These are phyloP conservation scores for Malus sieversii DNA, from an alignment of 306 rosid genomes.

Conservation along the genomic window DNA sequence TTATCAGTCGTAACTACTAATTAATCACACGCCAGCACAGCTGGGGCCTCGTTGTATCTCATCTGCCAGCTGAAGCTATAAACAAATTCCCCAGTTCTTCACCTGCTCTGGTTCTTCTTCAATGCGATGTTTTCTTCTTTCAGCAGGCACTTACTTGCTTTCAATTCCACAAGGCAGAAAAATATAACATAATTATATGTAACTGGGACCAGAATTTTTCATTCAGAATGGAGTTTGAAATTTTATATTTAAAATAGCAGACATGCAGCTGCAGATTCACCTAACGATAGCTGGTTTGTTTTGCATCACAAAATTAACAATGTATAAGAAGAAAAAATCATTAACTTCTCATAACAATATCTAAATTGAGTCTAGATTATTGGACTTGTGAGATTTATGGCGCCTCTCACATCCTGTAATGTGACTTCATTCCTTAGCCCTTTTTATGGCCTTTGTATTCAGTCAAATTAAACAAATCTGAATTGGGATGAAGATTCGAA, in stretches of 20 bases:
- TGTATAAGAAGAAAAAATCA: too few species aligned
- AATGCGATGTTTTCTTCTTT: too few species aligned
- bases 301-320: not conserved
- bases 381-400: not conserved
- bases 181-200: too few species aligned
- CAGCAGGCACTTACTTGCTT: too few species aligned
- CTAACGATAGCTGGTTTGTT: not conserved
- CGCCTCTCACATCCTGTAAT: not conserved
- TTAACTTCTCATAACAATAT: too few species aligned
- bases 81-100: too few species aligned
- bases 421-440: not conserved
- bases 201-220: not conserved
- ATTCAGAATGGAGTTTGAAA: too few species aligned
- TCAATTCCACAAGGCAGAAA: too few species aligned
- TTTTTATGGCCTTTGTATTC: too few species aligned
- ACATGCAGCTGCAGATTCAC: not conserved
- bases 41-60: not conserved
- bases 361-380: not conserved
- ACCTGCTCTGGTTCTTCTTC: not conserved
- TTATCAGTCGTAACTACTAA: not conserved
- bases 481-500: too few species aligned
- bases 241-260: not conserved
- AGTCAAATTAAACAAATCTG: not conserved
- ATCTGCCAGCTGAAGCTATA: too few species aligned
- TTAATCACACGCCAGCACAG: constrained; percentile 1